Percentiles rank a stretch among this genome's conserved stretches.
Conservation (phyloP, 352 stramenopile species). For the Phytophthora cactorum region DNA sequence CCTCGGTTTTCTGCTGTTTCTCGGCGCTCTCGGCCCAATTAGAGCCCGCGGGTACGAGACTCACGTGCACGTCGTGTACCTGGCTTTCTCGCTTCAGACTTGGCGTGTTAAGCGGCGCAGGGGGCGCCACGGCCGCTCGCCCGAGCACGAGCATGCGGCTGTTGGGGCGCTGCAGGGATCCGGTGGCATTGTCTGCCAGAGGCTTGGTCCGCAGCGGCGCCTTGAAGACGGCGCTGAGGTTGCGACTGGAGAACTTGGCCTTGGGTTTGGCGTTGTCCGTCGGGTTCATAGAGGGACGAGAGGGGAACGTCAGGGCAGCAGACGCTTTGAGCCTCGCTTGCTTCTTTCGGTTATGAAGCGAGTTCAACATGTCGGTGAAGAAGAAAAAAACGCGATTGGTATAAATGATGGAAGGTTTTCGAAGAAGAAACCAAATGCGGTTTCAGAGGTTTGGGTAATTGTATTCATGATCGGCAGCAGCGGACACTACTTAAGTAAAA, state of each 20-base stretch:
- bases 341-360: conserved; percentile 27
- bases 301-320: neutral
- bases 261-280: conserved; percentile 50
- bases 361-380: conserved; percentile 22
- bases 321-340: conserved; percentile 25
- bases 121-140: conserved; percentile 37
- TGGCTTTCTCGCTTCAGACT: conserved; percentile 73
- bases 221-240: conserved; percentile 77
- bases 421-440: neutral
- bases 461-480: too few relatives aligned
- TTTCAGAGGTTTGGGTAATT: too few relatives aligned
- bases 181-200: conserved; percentile 33
- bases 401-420: conserved; percentile 13
- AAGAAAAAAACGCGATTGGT: conserved; percentile 11
- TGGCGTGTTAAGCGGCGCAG: conserved; percentile 80
- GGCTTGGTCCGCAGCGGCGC: conserved; percentile 49
- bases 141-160: conserved; percentile 68
- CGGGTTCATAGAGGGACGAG: conserved; percentile 44
- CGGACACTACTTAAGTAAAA: too few relatives aligned
- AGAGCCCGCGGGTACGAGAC: conserved; percentile 41
- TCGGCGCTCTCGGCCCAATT: conserved; percentile 47
- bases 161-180: conserved; percentile 27
- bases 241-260: conserved; percentile 77
- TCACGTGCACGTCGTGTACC: conserved; percentile 48
- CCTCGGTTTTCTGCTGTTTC: conserved; percentile 6